phyloP scores from a whole-genome alignment of 2,329 filamentous ascomycete genomes.

The Hypoxylon sp. region DNA sequence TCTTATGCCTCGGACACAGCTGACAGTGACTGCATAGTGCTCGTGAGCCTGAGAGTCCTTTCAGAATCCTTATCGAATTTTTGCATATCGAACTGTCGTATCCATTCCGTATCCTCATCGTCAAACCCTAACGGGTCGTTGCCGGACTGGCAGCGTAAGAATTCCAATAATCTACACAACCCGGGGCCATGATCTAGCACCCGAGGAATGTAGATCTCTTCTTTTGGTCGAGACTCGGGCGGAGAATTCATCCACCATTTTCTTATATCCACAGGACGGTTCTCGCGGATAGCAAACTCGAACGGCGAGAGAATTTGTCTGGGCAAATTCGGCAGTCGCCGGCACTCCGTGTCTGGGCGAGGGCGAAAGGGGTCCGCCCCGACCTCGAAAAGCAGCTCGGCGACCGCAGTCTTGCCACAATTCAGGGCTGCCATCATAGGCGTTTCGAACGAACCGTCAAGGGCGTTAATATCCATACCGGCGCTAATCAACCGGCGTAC shows the following conservation, averaged over 20 bases:
- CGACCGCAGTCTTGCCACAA: neutral
- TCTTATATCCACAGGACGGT: neutral
- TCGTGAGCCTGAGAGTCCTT: neutral
- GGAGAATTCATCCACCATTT: constrained; percentile 26
- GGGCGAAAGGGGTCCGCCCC: constrained; percentile 37
- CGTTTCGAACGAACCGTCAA: constrained; percentile 13
- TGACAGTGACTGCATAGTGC: neutral
- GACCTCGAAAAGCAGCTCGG: constrained; percentile 19
- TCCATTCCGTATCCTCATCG: neutral
- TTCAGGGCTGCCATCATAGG: constrained; percentile 28
- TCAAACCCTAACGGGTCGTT: no score
- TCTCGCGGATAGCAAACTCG: constrained; percentile 24
- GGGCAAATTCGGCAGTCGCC: neutral
- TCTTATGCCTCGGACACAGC: neutral
- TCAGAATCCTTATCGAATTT: neutral
- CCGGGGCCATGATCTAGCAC: neutral
- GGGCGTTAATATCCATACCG: constrained; percentile 33
- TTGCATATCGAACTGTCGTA: neutral
- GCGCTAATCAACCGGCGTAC: constrained; percentile 19
- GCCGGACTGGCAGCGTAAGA: neutral
- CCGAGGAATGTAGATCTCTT: constrained; percentile 15
- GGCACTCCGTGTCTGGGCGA: constrained; percentile 11
- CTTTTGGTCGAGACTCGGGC: constrained; percentile 3
- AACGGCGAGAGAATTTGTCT: constrained; percentile 30
- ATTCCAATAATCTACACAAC: neutral